Evolutionary conservation across 345 rosid species (phyloP).

Genomic region (Syzygium oleosum): DNA sequence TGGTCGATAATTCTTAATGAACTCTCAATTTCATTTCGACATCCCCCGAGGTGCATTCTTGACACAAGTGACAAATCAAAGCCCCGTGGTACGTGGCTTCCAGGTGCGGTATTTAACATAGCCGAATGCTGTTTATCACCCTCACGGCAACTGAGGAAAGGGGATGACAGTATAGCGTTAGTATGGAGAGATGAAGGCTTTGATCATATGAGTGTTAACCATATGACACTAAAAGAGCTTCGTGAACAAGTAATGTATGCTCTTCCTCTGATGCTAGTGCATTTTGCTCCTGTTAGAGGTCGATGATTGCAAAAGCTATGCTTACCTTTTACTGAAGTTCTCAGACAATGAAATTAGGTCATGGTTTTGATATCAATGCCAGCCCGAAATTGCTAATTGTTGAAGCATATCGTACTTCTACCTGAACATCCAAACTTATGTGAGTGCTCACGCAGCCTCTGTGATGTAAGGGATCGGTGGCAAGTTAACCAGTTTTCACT

Average conservation of each 20-base stretch:
- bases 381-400: not conserved
- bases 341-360: not conserved
- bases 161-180: slow-evolving; percentile 49
- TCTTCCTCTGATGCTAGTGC: not conserved
- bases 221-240: slow-evolving; percentile 53
- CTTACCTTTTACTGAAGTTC: not conserved
- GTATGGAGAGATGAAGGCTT: slow-evolving; percentile 73
- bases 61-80: slow-evolving; percentile 42
- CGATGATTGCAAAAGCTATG: not conserved
- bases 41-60: slow-evolving; percentile 62
- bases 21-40: slow-evolving; percentile 46
- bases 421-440: not conserved
- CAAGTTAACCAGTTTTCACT: not conserved
- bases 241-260: slow-evolving; percentile 80
- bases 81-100: slow-evolving; percentile 69
- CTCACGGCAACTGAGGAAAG: slow-evolving; percentile 37
- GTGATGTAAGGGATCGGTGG: not conserved
- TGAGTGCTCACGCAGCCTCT: not conserved
- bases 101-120: slow-evolving; percentile 60
- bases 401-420: not conserved
- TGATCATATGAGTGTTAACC: slow-evolving; percentile 38
- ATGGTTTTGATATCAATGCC: not conserved
- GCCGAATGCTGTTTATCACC: slow-evolving; percentile 79
- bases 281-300: not conserved
- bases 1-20: slow-evolving; percentile 63